Evolutionary conservation across 345 rosid species (phyloP).

Genomic region (Luvunga scandens): DNA sequence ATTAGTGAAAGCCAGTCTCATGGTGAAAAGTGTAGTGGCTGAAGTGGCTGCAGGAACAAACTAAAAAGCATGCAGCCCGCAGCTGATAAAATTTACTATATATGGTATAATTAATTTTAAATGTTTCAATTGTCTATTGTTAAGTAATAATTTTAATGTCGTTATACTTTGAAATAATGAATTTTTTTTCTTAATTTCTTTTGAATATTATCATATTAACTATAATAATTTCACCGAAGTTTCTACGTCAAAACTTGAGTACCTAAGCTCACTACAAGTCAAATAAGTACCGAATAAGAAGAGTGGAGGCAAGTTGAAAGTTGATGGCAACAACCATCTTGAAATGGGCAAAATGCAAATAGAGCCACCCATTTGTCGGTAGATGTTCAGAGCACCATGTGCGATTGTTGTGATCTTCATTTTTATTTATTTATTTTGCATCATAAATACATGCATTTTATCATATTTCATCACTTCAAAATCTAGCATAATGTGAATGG

Average conservation of each 20-base stretch:
- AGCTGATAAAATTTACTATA: conserved; percentile 34
- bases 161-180: neutral
- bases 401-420: too few relatives aligned
- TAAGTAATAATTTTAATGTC: neutral
- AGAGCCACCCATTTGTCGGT: neutral
- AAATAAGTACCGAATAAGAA: too few relatives aligned
- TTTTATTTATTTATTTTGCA: too few relatives aligned
- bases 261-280: too few relatives aligned
- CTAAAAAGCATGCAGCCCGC: conserved; percentile 60
- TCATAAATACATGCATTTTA: neutral
- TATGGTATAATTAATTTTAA: neutral
- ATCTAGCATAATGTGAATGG: neutral
- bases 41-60: conserved; percentile 60
- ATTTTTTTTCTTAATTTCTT: neutral
- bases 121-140: neutral
- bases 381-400: neutral
- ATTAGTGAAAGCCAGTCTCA: conserved; percentile 20
- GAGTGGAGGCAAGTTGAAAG: neutral
- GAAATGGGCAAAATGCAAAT: neutral
- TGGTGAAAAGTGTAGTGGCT: conserved; percentile 23
- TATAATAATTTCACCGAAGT: too few relatives aligned
- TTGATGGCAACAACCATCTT: neutral
- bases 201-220: neutral
- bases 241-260: too few relatives aligned
- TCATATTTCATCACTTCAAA: neutral